Evolutionary conservation across 371 early-diverging fungal species (phyloP).

Genomic region (Rhizomucor pusillus): DNA sequence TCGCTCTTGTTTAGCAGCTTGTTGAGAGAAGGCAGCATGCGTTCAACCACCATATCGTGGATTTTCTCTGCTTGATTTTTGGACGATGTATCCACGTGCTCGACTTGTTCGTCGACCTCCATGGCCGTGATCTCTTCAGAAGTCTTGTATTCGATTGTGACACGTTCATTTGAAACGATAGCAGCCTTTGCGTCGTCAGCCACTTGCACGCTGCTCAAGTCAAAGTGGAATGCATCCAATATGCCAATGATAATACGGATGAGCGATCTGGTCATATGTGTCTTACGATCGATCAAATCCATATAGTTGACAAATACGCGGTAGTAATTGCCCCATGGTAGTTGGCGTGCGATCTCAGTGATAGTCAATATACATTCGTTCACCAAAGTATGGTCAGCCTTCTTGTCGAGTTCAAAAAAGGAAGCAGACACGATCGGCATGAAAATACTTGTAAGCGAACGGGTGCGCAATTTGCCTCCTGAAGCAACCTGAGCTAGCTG

Average conservation of each 20-base stretch:
- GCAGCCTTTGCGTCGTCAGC: conserved; percentile 39
- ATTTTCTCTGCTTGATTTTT: conserved; percentile 51
- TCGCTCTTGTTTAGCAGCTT: conserved; percentile 61
- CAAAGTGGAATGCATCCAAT: conserved; percentile 90
- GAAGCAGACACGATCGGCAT: conserved; percentile 84
- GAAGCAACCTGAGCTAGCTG: conserved; percentile 66
- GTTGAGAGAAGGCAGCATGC: conserved; percentile 80
- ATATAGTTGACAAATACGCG: conserved; percentile 71
- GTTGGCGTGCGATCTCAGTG: conserved; percentile 59
- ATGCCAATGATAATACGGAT: conserved; percentile 78
- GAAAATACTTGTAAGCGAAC: conserved; percentile 73
- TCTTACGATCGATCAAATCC: conserved; percentile 57
- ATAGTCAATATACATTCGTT: conserved; percentile 78
- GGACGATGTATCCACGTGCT: conserved; percentile 7
- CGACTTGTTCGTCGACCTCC: conserved; percentile 32
- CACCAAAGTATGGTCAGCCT: conserved; percentile 70
- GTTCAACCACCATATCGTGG: conserved; percentile 65
- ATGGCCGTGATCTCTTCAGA: conserved; percentile 31
- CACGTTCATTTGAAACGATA: conserved; percentile 43
- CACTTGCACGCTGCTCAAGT: conserved; percentile 58
- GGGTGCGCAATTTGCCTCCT: conserved; percentile 40
- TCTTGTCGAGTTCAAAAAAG: conserved; percentile 74
- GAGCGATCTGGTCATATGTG: conserved; percentile 72
- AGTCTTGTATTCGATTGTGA: conserved; percentile 44
- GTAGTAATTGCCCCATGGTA: conserved; percentile 88